phyloP scores from a whole-genome alignment of 768 basidiomycete species.

The Lentinula aciculospora region DNA sequence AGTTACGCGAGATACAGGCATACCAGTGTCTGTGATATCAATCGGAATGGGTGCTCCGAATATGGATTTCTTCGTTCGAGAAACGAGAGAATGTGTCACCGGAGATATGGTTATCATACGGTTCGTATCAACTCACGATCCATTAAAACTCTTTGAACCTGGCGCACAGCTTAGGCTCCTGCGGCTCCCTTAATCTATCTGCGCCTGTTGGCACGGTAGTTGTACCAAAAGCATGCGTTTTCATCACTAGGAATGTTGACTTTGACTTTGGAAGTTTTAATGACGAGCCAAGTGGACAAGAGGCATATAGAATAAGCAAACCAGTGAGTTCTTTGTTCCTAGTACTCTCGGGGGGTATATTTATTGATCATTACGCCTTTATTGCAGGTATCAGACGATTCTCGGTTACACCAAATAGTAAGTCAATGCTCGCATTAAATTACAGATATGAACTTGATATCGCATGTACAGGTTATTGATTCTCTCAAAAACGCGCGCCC shows the following conservation, averaged over 20 bases:
- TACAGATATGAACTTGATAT: not conserved
- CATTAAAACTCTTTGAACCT: too few species aligned
- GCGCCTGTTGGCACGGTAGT: conserved; percentile 74
- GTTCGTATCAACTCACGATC: conserved; percentile 28
- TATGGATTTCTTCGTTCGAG: conserved; percentile 83
- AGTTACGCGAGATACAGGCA: conserved; percentile 24
- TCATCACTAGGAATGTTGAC: conserved; percentile 70
- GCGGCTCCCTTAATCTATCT: conserved; percentile 56
- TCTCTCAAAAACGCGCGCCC: conserved; percentile 43
- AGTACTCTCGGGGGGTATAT: conserved; percentile 1
- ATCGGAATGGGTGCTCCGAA: conserved; percentile 84
- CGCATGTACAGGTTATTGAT: conserved; percentile 34
- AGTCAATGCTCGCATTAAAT: conserved; percentile 13
- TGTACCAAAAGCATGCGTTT: conserved; percentile 62
- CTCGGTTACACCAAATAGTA: conserved; percentile 44
- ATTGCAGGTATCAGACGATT: conserved; percentile 54
- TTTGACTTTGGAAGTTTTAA: conserved; percentile 58
- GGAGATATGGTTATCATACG: conserved; percentile 55
- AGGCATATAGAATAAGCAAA: conserved; percentile 64
- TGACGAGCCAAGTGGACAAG: conserved; percentile 22
- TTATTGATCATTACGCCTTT: conserved; percentile 6
- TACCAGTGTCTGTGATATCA: conserved; percentile 66
- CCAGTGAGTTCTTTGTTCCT: conserved; percentile 36
- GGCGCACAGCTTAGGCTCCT: conserved; percentile 83
- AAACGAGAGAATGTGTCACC: conserved; percentile 65